Evolutionary conservation across 2,329 filamentous ascomycete species (phyloP), one percentile per base, ranked within the genome.

Genomic region (Calonectria pteridis): DNA sequence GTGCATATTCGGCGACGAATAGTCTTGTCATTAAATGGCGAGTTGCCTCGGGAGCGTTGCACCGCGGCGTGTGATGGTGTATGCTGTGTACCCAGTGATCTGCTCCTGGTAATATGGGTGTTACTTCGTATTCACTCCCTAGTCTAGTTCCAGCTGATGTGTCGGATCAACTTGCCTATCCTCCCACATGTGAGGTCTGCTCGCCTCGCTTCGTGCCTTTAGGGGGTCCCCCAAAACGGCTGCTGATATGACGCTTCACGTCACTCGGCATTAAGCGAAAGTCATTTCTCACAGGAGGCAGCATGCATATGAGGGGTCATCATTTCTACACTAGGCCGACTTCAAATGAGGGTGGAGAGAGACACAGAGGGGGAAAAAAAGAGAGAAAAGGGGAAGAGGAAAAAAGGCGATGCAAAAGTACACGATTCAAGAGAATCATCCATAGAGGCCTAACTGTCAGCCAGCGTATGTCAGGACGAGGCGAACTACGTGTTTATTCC

Each of bases 1-100:
- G 55, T 23, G 33, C 55, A 62, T 37, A 40, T 16, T 62, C 35
- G 55, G 55, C 55, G 55, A 62, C 55, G 55, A 62, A 62, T 62
- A 62, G 55, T 62, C 33, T 62, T 62, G 55, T 13, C 18, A 26
- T 26, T 62, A 62, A 40, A 62, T 40, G 55, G 55, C 16, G 35
- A 62, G 55, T 40, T 62, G 35, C 55, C 35, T 62, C 23, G 33
- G 33, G 43, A 59, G 55, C 35, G 55, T 62, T 62, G 35, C 55
- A 62, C 35, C 35, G 55, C 35, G 55, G 33, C 33, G n/a, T 62
- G 23, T 26, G 23, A 62, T 26, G 18, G 55, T 29, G 53, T 28
- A 62, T 40, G 33, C 33, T 59, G 31, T 26, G 55, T 37, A 59
- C 55, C 51, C 55, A n/a, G 55, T 29, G 55, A 43, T 62, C 55